A percentile compares a stretch with the other conserved stretches of the same genome.
phyloP scores from a whole-genome alignment of 495 filamentous ascomycete species.

The Lophiotrema nucula region DNA sequence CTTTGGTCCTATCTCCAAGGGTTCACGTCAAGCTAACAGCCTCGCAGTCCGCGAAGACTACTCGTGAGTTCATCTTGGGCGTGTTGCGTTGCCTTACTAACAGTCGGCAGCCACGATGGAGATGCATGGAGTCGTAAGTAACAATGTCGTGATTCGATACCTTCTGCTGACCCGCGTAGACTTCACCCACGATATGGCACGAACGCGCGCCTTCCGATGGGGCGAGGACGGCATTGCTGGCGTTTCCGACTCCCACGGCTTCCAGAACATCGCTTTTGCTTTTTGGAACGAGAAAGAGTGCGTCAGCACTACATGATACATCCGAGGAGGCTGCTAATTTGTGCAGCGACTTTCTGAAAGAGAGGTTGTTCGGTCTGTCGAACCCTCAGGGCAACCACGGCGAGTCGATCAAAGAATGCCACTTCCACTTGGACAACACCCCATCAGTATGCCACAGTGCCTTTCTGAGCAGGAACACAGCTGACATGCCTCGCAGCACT shows the following conservation, averaged over 20 bases:
- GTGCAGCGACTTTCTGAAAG: slow-evolving; percentile 81
- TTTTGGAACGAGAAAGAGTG: slow-evolving; percentile 99
- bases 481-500: slow-evolving; percentile 60
- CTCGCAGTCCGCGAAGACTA: slow-evolving; percentile 88
- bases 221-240: slow-evolving; percentile 97
- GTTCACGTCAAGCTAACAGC: slow-evolving; percentile 17
- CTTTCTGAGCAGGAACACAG: slow-evolving; percentile 21
- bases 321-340: slow-evolving; percentile 8
- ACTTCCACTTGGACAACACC: slow-evolving; percentile 95
- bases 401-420: slow-evolving; percentile 91
- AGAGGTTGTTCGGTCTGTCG: slow-evolving; percentile 87
- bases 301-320: slow-evolving; percentile 37
- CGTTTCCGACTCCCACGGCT: slow-evolving; percentile 85
- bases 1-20: slow-evolving; percentile 12
- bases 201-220: slow-evolving; percentile 86
- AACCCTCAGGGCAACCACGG: slow-evolving; percentile 97
- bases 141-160: no score
- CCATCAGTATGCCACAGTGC: slow-evolving; percentile 53
- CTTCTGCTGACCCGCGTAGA: no score
- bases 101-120: slow-evolving; percentile 59
- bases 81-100: slow-evolving; percentile 21
- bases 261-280: slow-evolving; percentile 88
- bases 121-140: slow-evolving; percentile 93
- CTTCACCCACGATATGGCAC: slow-evolving; percentile 88
- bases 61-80: slow-evolving; percentile 55